Percentiles rank a stretch among this genome's conserved stretches.
These are phyloP conservation scores for Russula abietina DNA, from an alignment of 768 basidiomycete species.

Conservation along the genomic window DNA sequence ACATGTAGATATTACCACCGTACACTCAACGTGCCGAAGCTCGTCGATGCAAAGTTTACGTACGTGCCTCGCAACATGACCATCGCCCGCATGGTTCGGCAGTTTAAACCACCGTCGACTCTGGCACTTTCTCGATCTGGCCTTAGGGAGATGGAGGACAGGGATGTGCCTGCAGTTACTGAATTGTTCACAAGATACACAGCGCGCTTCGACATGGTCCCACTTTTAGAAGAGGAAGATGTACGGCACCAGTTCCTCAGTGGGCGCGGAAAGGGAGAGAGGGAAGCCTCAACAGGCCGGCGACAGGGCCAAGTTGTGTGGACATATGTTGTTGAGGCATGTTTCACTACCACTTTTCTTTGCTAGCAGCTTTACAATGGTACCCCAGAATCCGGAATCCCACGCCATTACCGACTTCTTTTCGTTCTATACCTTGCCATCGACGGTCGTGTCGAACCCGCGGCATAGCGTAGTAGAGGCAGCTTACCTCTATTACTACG, in stretches of 20 bases:
- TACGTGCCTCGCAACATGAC: constrained; percentile 82
- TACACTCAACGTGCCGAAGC: constrained; percentile 83
- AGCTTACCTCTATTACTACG: constrained; percentile 95
- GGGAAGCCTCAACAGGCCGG: constrained; percentile 42
- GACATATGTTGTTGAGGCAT: constrained; percentile 92
- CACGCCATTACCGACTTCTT: constrained; percentile 90
- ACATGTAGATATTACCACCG: constrained; percentile 93
- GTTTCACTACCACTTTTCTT: constrained; percentile 17
- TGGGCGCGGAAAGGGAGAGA: constrained; percentile 60
- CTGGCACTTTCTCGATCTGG: constrained; percentile 46
- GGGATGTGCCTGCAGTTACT: constrained; percentile 64
- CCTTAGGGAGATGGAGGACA: constrained; percentile 82
- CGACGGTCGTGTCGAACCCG: constrained; percentile 76
- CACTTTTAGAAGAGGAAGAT: constrained; percentile 70
- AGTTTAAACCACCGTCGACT: constrained; percentile 57
- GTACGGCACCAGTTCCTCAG: constrained; percentile 82
- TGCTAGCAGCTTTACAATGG: not conserved
- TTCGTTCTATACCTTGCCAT: constrained; percentile 95
- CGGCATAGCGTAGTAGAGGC: constrained; percentile 77
- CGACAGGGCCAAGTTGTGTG: constrained; percentile 85
- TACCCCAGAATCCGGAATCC: constrained; percentile 67
- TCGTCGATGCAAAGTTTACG: constrained; percentile 87
- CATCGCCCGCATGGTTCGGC: constrained; percentile 80
- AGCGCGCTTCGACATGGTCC: constrained; percentile 78
- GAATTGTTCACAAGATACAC: constrained; percentile 73